Conservation (phyloP, 768 basidiomycete genomes). For the Russula sp. region DNA sequence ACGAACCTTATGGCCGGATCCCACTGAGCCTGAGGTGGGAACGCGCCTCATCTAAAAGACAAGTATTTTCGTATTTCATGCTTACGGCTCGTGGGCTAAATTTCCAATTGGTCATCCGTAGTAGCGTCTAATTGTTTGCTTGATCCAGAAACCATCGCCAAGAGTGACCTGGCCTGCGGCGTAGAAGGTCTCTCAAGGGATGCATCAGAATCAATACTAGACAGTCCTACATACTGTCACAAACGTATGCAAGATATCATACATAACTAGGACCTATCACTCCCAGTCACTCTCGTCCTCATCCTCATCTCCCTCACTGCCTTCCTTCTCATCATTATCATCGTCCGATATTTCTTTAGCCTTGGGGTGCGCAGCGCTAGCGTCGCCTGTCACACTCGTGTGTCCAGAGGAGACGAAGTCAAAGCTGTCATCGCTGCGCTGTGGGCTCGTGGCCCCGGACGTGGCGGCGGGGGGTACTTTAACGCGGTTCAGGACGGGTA, state of each 20-base stretch:
- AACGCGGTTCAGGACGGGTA: not conserved
- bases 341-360: constrained; percentile 9
- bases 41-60: not conserved
- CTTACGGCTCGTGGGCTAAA: too few species aligned
- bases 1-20: not conserved
- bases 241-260: not conserved
- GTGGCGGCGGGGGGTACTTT: constrained; percentile 20
- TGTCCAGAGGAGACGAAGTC: constrained; percentile 33
- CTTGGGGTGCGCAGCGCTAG: not conserved
- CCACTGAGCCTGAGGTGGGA: not conserved
- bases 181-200: too few species aligned
- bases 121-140: too few species aligned
- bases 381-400: constrained; percentile 26
- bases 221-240: not conserved
- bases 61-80: too few species aligned
- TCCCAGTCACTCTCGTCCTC: constrained; percentile 29
- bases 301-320: constrained; percentile 12
- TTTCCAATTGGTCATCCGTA: too few species aligned
- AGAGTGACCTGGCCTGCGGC: not conserved
- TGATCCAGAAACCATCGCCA: too few species aligned
- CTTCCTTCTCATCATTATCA: constrained; percentile 10
- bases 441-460: constrained; percentile 27
- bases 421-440: constrained; percentile 34
- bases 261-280: constrained; percentile 8
- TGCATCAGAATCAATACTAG: not conserved